Conservation (phyloP, 2,329 filamentous ascomycete species). For the Basipetospora sp. region DNA sequence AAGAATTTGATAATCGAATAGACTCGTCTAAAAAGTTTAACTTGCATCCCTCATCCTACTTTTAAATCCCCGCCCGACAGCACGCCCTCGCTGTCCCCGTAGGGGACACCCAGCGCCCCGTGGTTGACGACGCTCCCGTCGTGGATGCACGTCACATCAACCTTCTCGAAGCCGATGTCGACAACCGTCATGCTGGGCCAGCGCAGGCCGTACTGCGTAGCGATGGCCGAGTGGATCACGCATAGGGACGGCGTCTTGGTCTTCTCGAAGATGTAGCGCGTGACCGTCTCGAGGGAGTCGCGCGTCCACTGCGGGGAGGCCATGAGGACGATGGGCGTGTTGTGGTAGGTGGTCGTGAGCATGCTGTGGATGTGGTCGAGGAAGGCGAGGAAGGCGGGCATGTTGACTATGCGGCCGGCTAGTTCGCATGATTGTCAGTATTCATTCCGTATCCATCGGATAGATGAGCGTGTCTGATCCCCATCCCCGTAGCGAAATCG, state of each 20-base stretch:
- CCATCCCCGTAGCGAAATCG: no score
- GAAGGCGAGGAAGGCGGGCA: constrained; percentile 85
- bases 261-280: constrained; percentile 93
- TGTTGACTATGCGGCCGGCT: constrained; percentile 73
- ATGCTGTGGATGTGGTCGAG: constrained; percentile 82
- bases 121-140: constrained; percentile 63
- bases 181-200: constrained; percentile 68
- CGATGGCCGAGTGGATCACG: constrained; percentile 75
- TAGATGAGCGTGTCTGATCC: no score
- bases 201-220: constrained; percentile 70
- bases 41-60: no score
- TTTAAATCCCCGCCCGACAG: constrained; percentile 80
- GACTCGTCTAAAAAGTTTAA: no score
- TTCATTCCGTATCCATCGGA: no score
- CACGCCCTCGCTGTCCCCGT: constrained; percentile 18
- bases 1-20: no score
- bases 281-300: constrained; percentile 71
- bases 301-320: constrained; percentile 81
- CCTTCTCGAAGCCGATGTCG: constrained; percentile 83
- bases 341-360: constrained; percentile 84
- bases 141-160: constrained; percentile 78
- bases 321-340: constrained; percentile 85
- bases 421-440: neutral
- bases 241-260: constrained; percentile 88
- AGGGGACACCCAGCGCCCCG: constrained; percentile 46